Conservation (phyloP, 495 filamentous ascomycete genomes). For the Hypoxylon fuscum region DNA sequence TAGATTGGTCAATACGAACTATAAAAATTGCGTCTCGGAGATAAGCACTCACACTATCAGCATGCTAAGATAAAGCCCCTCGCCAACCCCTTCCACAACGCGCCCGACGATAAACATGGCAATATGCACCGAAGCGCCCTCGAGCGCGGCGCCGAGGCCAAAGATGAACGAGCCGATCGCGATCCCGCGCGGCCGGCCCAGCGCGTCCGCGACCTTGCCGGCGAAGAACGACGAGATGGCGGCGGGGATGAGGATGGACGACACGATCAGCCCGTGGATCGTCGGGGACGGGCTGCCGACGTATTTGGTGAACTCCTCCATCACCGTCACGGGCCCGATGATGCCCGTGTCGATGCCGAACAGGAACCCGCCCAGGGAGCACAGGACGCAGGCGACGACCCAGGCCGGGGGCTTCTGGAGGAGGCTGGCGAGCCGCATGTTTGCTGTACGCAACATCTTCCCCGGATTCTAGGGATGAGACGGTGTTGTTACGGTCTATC, state of each 20-base stretch:
- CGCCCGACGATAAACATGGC: constrained; percentile 68
- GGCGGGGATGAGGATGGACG: constrained; percentile 69
- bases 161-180: constrained; percentile 64
- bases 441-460: background rate
- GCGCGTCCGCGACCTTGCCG: constrained; percentile 66
- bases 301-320: constrained; percentile 62
- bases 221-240: constrained; percentile 71
- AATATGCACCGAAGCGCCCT: constrained; percentile 57
- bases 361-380: constrained; percentile 37
- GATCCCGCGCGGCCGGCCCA: constrained; percentile 64
- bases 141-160: constrained; percentile 61
- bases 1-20: background rate
- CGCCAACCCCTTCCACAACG: constrained; percentile 64
- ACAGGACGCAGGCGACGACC: constrained; percentile 32
- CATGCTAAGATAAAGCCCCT: constrained; percentile 68
- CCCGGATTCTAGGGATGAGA: background rate
- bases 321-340: constrained; percentile 71
- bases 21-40: too few relatives aligned
- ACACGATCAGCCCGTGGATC: constrained; percentile 71
- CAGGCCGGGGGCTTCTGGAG: constrained; percentile 30
- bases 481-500: too few relatives aligned
- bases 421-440: constrained; percentile 7
- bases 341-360: constrained; percentile 67
- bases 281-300: constrained; percentile 66
- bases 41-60: constrained; percentile 56